Evolutionary conservation across 2,329 filamentous ascomycete species (phyloP), one percentile per base, ranked within the genome.

Genomic region (Ramichloridium luteum): DNA sequence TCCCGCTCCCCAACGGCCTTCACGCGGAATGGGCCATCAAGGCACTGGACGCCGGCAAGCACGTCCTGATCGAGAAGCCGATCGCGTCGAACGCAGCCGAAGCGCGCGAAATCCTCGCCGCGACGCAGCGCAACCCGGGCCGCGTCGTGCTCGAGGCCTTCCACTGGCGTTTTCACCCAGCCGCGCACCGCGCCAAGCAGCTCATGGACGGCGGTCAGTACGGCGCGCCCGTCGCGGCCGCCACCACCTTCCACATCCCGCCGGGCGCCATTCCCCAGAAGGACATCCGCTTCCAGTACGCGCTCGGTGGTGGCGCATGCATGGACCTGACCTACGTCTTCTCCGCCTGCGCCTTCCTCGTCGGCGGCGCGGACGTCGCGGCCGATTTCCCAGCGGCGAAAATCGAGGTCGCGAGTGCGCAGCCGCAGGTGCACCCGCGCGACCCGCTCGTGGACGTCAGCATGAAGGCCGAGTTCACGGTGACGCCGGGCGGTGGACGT

Each of bases 51-150:
- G 58, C 58, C 3, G 62, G 62, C 1, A 71, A 70, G 41, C 66
- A 70, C 40, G 66, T 72, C 13, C 56, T 71, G 1, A 43, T 70
- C 1, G 67, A 71, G 43, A 70, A 70, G 41, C 65, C 67, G 0
- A 57, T 57, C 0, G 55, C 54, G n/a, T 58, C 57, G 15, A 71
- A 68, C 41, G 46, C 53, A 3, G 35, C 30, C 0, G 65, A 73
- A 44, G 67, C 65, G 3, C 39, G 43, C 0, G 55, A 72, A 11
- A 18, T 45, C 18, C 27, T 18, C 9, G 10, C 25, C 6, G 43
- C 39, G 4, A 18, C 31, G n/a, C 30, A 45, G 1, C 47, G 54
- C 1, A 43, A 49, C 11, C n/a, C n/a, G n/a, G 54, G 57, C 1
- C 67, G 63, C 0, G 55, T 72, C 1, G 48, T 70, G 2, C 56